Evolutionary conservation across 148 eudicot species (phyloP).

Genomic region (Talinum fruticosum): DNA sequence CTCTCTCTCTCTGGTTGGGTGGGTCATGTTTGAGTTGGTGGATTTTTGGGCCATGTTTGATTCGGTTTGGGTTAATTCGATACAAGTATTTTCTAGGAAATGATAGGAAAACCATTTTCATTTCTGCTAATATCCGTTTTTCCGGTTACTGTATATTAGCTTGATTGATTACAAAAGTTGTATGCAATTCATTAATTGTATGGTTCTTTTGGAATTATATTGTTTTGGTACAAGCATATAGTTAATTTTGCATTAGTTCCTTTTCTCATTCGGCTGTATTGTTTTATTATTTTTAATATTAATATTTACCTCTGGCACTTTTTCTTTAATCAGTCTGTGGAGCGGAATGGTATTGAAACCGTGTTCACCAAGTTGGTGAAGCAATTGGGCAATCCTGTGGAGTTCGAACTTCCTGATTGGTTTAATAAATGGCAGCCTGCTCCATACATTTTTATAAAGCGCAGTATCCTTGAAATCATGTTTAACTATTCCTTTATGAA

Average conservation of each 20-base stretch:
- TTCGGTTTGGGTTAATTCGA: not conserved
- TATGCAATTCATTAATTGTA: not conserved
- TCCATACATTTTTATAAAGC: conserved; percentile 58
- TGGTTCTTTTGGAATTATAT: not conserved
- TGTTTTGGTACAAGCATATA: not conserved
- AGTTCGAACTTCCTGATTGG: conserved; percentile 90
- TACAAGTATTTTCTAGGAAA: not conserved
- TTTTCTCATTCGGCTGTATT: not conserved
- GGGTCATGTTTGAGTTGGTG: not conserved
- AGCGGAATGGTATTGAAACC: conserved; percentile 35
- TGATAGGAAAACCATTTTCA: not conserved
- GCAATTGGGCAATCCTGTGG: conserved; percentile 68
- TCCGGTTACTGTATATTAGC: not conserved
- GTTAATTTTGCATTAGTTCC: not conserved
- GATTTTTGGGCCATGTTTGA: not conserved
- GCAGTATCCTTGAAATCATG: conserved; percentile 70
- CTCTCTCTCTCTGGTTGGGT: not conserved
- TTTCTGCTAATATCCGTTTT: not conserved
- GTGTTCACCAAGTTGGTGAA: conserved; percentile 59
- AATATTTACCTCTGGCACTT: not conserved
- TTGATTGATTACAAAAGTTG: not conserved
- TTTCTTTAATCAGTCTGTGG: conserved; percentile 38
- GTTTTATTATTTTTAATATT: no score
- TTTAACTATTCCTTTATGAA: not conserved
- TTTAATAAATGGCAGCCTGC: conserved; percentile 56